Percentiles rank a stretch among this genome's conserved stretches.
phyloP scores from a whole-genome alignment of 495 filamentous ascomycete genomes.

The Durotheca rogersii region DNA sequence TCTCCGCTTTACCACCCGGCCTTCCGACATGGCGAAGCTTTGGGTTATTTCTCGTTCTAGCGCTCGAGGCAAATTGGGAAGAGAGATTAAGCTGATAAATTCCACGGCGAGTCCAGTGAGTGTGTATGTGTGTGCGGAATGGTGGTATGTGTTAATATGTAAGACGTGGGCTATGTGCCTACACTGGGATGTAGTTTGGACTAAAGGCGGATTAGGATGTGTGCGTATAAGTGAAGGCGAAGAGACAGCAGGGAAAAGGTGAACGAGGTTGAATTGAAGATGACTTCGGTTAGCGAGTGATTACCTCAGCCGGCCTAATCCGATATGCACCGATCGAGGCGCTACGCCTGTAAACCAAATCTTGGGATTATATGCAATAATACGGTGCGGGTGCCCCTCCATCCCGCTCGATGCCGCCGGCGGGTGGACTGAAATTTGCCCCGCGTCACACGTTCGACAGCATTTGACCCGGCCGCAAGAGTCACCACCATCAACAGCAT shows the following conservation, averaged over 20 bases:
- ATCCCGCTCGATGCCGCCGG: slow-evolving; percentile 7
- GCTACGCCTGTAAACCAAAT: background rate
- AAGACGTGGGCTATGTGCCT: too few species aligned
- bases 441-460: slow-evolving; percentile 28
- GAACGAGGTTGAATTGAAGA: too few species aligned
- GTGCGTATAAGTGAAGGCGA: too few species aligned
- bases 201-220: too few species aligned
- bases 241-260: too few species aligned
- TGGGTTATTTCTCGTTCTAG: background rate
- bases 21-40: slow-evolving; percentile 21
- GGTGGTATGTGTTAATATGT: slow-evolving; percentile 10
- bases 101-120: too few species aligned
- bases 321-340: background rate
- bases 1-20: slow-evolving; percentile 1
- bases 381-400: slow-evolving; percentile 12
- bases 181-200: too few species aligned
- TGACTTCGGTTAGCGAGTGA: too few species aligned
- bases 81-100: too few species aligned
- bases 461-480: slow-evolving; percentile 30
- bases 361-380: slow-evolving; percentile 4
- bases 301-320: too few species aligned
- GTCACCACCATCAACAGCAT: slow-evolving; percentile 23
- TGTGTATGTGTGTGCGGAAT: slow-evolving; percentile 1
- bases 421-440: slow-evolving; percentile 24
- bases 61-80: background rate